Base-by-base conservation (phyloP, 495 filamentous ascomycete species). In the Penicillium taxi region DNA sequence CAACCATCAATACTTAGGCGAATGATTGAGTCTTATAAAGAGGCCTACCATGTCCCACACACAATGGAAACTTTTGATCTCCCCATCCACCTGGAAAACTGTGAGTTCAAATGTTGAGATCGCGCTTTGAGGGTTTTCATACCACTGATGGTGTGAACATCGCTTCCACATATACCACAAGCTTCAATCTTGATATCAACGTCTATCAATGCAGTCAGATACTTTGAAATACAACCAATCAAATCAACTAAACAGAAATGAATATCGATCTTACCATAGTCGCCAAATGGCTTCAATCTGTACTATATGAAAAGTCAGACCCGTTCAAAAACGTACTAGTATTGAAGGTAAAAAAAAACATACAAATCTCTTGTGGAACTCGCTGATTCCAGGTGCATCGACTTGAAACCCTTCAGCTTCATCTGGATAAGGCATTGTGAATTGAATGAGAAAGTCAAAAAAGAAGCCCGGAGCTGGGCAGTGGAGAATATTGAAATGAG, bases 121-220 rank as follows among this genome's bases (percentile, higher is more conserved):
- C 9, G 23, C 2, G 18, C 4, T 6, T 26, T 20, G 12, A 12
- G 17, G 19, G 3, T 21, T 30, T 20, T 12, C 39, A 26, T 55
- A 64, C 62, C 78, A 32, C 72, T 84, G 36, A 83, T 77, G 27
- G 78, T 85, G 66, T 90, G 84, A 11, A 86, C 76, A 48, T 89
- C 85, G 16, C 74, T 81, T 7, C 80, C 83, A 58, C 84, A 87
- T 8, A 90, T 80, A 48, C 85, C 84, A 56, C 85, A 91, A 37
- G 73, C 73, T 39, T 81, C 77, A 39, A 82, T 75, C 52, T 75
- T 72, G 37, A 88, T 69, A 44, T 88, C 84, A 40, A 88, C 69
- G 48, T 88, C 83, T 65, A 23, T 34, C 11, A 5, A 26, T 25
- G 9, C 5, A n/a, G 14, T 15, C 14, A 2, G 19, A n/a, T 15